Evolutionary conservation across 2,329 filamentous ascomycete species (phyloP).

Genomic region (Dryadomyces quercus-mongolicae): DNA sequence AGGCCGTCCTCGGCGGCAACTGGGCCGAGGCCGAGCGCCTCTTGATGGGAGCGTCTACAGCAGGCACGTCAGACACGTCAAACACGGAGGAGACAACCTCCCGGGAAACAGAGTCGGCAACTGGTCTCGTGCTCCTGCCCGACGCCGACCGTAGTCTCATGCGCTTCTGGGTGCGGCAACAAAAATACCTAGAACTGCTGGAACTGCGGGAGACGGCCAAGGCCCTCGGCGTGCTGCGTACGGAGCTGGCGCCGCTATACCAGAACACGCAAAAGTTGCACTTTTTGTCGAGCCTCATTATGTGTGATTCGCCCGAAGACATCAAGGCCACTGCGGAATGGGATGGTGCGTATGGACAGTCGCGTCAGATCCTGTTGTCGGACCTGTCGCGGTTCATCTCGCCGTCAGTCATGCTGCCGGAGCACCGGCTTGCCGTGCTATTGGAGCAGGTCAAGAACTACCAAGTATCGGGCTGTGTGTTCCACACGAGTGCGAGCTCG

Average conservation of each 20-base stretch:
- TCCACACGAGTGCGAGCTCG: slow-evolving; percentile 68
- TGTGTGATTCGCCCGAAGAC: slow-evolving; percentile 72
- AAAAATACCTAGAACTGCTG: slow-evolving; percentile 88
- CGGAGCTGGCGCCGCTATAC: slow-evolving; percentile 76
- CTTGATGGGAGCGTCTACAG: slow-evolving; percentile 41
- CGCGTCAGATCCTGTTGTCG: slow-evolving; percentile 62
- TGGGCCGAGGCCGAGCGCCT: slow-evolving; percentile 82
- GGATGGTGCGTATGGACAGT: slow-evolving; percentile 69
- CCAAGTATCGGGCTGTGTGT: slow-evolving; percentile 75
- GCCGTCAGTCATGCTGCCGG: slow-evolving; percentile 91
- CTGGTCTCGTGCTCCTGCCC: slow-evolving; percentile 60
- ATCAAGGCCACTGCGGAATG: slow-evolving; percentile 66
- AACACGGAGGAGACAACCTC: neutral
- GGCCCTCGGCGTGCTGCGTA: slow-evolving; percentile 73
- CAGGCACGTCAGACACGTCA: neutral
- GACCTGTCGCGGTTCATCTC: slow-evolving; percentile 87
- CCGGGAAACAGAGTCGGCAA: neutral
- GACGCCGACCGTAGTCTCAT: slow-evolving; percentile 67
- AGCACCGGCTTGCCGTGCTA: slow-evolving; percentile 72
- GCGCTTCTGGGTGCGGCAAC: slow-evolving; percentile 79
- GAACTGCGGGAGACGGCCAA: slow-evolving; percentile 61
- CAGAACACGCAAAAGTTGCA: slow-evolving; percentile 68
- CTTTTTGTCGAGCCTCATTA: slow-evolving; percentile 76
- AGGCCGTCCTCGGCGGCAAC: slow-evolving; percentile 64
- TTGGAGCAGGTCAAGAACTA: slow-evolving; percentile 72